Percentiles rank a stretch among this genome's conserved stretches.
These are phyloP conservation scores for Ogataea allantospora DNA, from an alignment of 805 yeast species.

Conservation along the genomic window DNA sequence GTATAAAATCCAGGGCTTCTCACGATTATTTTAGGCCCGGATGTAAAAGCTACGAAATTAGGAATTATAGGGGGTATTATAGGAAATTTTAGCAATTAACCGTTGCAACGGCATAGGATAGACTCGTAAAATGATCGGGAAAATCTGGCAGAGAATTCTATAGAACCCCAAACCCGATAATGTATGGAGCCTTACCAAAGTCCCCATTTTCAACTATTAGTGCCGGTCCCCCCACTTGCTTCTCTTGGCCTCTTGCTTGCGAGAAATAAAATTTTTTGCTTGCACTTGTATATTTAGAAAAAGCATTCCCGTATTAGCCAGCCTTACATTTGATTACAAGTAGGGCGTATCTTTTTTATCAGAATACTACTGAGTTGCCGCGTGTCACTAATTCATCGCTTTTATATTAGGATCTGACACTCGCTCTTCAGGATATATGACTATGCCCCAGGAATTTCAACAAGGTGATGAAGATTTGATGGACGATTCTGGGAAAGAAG, in stretches of 20 bases:
- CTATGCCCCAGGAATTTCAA: constrained; percentile 2
- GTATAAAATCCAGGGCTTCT: constrained; percentile 1
- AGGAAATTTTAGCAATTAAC: constrained; percentile 8
- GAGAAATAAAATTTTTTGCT: constrained; percentile 9
- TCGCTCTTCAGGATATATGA: background rate
- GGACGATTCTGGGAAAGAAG: constrained; percentile 3
- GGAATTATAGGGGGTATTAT: background rate
- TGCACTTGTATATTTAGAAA: background rate
- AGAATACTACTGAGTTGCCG: background rate
- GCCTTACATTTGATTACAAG: background rate
- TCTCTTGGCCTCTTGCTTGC: background rate
- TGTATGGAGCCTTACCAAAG: too few species aligned
- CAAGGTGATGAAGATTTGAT: background rate
- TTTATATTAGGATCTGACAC: background rate
- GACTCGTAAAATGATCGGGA: too few species aligned
- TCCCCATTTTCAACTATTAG: too few species aligned
- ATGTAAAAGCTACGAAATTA: background rate
- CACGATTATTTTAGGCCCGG: background rate
- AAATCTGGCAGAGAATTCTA: too few species aligned
- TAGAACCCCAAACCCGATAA: too few species aligned
- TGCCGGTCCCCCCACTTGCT: background rate
- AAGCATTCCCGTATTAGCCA: background rate
- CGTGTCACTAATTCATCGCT: background rate
- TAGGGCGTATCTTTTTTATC: background rate
- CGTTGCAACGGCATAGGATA: constrained; percentile 3